phyloP scores from a whole-genome alignment of 495 filamentous ascomycete species.

The Chaetomium cochliodes region DNA sequence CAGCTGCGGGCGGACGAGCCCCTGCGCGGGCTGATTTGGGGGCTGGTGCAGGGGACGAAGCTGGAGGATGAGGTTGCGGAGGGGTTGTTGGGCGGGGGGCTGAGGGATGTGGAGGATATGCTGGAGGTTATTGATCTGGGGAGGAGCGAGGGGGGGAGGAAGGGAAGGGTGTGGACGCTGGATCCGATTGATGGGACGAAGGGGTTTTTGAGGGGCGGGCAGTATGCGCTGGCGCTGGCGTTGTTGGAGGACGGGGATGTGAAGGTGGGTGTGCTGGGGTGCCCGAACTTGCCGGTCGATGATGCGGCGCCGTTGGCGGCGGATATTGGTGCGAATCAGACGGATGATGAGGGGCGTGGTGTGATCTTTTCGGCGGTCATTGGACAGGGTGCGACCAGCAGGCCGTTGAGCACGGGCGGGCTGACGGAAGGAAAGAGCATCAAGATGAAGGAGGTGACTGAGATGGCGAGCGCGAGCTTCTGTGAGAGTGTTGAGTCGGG shows the following conservation, averaged over 20 bases:
- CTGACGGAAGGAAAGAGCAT: constrained; percentile 64
- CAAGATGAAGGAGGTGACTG: constrained; percentile 69
- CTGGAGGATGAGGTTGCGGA: constrained; percentile 68
- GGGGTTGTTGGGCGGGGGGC: constrained; percentile 63
- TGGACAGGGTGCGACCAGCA: constrained; percentile 72
- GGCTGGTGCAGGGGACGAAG: constrained; percentile 66
- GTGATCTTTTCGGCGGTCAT: constrained; percentile 79
- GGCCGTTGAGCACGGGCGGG: constrained; percentile 61
- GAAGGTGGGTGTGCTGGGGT: constrained; percentile 89
- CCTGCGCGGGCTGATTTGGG: constrained; percentile 75
- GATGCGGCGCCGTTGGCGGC: constrained; percentile 65
- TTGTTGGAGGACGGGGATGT: constrained; percentile 93
- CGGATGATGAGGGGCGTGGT: constrained; percentile 65
- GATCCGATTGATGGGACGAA: constrained; percentile 98
- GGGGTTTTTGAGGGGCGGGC: constrained; percentile 93
- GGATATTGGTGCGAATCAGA: constrained; percentile 65
- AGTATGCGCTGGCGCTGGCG: constrained; percentile 93
- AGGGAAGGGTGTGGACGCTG: constrained; percentile 90
- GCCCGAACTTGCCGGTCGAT: constrained; percentile 89
- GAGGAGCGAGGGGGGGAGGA: constrained; percentile 71
- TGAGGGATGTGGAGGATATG: constrained; percentile 72
- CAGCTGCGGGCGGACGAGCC: constrained; percentile 65
- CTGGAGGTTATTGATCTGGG: constrained; percentile 81
- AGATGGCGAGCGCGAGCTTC: constrained; percentile 78
- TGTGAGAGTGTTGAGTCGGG: constrained; percentile 93